Percentiles rank a stretch among this genome's conserved stretches.
These are phyloP conservation scores for Jimgerdemannia flammicorona DNA, from an alignment of 192 early-diverging fungal genomes.

Conservation along the genomic window DNA sequence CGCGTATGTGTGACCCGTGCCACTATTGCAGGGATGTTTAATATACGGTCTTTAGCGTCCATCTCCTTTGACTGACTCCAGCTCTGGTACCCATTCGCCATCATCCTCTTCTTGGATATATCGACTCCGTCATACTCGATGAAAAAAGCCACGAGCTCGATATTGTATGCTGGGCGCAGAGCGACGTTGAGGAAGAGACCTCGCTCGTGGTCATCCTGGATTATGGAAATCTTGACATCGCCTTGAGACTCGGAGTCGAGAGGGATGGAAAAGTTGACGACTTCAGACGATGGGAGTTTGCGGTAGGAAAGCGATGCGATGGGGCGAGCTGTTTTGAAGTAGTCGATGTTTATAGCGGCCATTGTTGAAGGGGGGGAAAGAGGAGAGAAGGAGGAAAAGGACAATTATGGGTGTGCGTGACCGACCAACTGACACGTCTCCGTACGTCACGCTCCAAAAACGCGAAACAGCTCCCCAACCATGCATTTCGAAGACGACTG, in stretches of 20 bases:
- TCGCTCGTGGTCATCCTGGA: neutral
- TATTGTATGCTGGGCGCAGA: neutral
- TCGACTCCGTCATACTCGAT: slow-evolving; percentile 9
- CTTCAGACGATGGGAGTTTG: neutral
- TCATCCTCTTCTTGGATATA: slow-evolving; percentile 21
- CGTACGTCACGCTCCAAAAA: too few species aligned
- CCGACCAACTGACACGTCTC: too few species aligned
- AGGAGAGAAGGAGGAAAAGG: too few species aligned
- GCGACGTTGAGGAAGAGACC: neutral
- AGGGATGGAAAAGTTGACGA: neutral
- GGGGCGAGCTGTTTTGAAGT: too few species aligned
- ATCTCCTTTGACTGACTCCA: slow-evolving; percentile 41
- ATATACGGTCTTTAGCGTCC: slow-evolving; percentile 25
- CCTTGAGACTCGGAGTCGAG: neutral
- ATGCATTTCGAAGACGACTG: too few species aligned
- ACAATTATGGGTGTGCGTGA: too few species aligned
- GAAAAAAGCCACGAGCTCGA: neutral
- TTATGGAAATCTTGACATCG: neutral
- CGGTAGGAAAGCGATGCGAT: neutral
- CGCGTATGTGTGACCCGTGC: slow-evolving; percentile 27
- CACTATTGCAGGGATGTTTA: slow-evolving; percentile 29
- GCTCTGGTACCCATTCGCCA: slow-evolving; percentile 48
- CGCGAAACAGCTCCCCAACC: too few species aligned
- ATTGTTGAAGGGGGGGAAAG: too few species aligned
- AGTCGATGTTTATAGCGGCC: too few species aligned